Evolutionary conservation across 257 asterid species (phyloP).

Genomic region (Jasminum sambac): DNA sequence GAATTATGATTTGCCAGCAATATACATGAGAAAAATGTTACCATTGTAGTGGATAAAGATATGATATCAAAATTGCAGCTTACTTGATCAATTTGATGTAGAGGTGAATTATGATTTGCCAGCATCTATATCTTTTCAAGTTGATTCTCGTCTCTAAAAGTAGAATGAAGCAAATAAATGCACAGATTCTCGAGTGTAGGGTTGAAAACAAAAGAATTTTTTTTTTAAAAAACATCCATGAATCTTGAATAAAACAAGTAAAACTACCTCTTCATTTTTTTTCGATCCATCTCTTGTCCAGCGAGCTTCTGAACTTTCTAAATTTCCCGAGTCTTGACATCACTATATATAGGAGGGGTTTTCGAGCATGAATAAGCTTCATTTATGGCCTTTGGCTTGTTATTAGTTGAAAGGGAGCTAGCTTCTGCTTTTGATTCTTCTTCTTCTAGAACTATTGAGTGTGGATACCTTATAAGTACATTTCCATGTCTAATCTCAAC

Average conservation of each 20-base stretch:
- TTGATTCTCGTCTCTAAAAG: conserved; percentile 68
- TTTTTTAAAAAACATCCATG: not conserved
- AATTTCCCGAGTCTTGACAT: conserved; percentile 32
- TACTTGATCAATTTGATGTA: conserved; percentile 66
- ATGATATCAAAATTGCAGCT: conserved; percentile 29
- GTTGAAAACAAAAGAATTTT: too few species aligned
- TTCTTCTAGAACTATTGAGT: conserved; percentile 75
- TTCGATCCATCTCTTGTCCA: conserved; percentile 42
- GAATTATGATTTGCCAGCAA: conserved; percentile 75
- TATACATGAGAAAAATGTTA: not conserved
- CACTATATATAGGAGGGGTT: conserved; percentile 44
- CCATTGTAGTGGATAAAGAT: not conserved
- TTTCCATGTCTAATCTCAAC: conserved; percentile 98
- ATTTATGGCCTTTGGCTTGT: conserved; percentile 51
- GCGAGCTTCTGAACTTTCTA: conserved; percentile 57
- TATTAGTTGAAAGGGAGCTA: conserved; percentile 86
- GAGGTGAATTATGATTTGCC: conserved; percentile 76
- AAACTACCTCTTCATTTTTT: conserved; percentile 65
- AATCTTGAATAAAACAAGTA: conserved; percentile 7
- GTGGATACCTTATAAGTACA: conserved; percentile 94
- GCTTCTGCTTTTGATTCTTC: conserved; percentile 99
- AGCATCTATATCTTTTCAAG: conserved; percentile 64
- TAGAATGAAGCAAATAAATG: conserved; percentile 20
- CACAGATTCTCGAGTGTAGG: not conserved
- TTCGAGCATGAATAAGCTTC: conserved; percentile 36